Conservation (phyloP, 2,329 filamentous ascomycete species). For the Phialophora tarda region DNA sequence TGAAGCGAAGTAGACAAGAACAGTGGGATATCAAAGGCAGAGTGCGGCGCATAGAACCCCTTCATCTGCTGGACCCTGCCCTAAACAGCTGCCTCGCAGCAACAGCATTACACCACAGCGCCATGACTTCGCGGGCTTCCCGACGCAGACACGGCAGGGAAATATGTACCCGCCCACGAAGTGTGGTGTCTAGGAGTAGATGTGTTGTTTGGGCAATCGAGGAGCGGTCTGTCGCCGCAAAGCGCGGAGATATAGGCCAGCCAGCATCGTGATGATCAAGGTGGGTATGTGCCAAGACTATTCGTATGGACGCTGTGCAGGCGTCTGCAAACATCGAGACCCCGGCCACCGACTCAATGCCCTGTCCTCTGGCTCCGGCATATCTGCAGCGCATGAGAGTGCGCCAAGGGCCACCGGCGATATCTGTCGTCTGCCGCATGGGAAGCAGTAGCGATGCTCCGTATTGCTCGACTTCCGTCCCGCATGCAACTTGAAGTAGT, state of each 20-base stretch:
- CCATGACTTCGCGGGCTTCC: background rate
- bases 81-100: background rate
- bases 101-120: background rate
- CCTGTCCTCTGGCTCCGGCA: background rate
- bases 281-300: conserved; percentile 23
- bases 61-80: background rate
- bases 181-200: background rate
- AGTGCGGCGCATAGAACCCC: background rate
- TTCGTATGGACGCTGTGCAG: conserved; percentile 6
- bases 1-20: background rate
- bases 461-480: background rate
- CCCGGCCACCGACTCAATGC: background rate
- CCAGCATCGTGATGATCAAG: conserved; percentile 5
- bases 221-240: conserved; percentile 10
- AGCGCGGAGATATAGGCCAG: conserved; percentile 3
- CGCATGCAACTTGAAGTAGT: conserved; percentile 14
- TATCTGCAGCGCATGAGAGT: background rate
- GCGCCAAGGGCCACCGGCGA: background rate
- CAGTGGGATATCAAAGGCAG: background rate
- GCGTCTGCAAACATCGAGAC: background rate
- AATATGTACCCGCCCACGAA: background rate
- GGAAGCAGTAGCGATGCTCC: conserved; percentile 1
- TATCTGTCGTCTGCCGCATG: conserved; percentile 3
- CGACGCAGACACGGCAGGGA: background rate
- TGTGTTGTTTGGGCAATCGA: conserved; percentile 14